Conservation (phyloP, 2,329 filamentous ascomycete genomes). For the Ascocoryne sarcoides region DNA sequence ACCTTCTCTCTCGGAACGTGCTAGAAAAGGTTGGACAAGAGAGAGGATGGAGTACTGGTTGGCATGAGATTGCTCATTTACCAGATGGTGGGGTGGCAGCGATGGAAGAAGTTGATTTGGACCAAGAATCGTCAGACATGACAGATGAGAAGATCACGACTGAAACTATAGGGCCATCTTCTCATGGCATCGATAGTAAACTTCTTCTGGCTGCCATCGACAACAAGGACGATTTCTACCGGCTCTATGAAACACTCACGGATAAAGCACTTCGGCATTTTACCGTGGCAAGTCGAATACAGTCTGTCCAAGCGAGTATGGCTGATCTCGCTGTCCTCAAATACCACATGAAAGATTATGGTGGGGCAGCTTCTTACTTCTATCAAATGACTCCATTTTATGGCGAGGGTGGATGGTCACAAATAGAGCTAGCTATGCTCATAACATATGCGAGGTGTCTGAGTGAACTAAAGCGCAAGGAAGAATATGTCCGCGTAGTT, state of each 20-base stretch:
- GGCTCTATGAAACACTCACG: slow-evolving; percentile 67
- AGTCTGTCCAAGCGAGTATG: slow-evolving; percentile 68
- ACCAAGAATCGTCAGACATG: slow-evolving; percentile 20
- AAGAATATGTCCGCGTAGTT: slow-evolving; percentile 70
- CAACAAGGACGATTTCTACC: slow-evolving; percentile 55
- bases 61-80: slow-evolving; percentile 49
- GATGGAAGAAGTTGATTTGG: slow-evolving; percentile 51
- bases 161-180: slow-evolving; percentile 15
- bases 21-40: slow-evolving; percentile 66
- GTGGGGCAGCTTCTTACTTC: slow-evolving; percentile 68
- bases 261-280: slow-evolving; percentile 78
- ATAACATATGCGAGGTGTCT: slow-evolving; percentile 80
- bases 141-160: not conserved
- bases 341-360: slow-evolving; percentile 66
- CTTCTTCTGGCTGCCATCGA: slow-evolving; percentile 53
- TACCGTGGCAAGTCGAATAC: slow-evolving; percentile 65
- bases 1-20: slow-evolving; percentile 69
- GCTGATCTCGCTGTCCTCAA: slow-evolving; percentile 82
- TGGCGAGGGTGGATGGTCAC: slow-evolving; percentile 66
- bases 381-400: slow-evolving; percentile 71
- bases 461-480: slow-evolving; percentile 62
- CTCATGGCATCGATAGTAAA: slow-evolving; percentile 43
- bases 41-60: slow-evolving; percentile 68
- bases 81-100: slow-evolving; percentile 29
- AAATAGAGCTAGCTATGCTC: slow-evolving; percentile 74